Evolutionary conservation across 345 rosid species (phyloP), one percentile per base, ranked within the genome.

Genomic region (Brassica nigra): DNA sequence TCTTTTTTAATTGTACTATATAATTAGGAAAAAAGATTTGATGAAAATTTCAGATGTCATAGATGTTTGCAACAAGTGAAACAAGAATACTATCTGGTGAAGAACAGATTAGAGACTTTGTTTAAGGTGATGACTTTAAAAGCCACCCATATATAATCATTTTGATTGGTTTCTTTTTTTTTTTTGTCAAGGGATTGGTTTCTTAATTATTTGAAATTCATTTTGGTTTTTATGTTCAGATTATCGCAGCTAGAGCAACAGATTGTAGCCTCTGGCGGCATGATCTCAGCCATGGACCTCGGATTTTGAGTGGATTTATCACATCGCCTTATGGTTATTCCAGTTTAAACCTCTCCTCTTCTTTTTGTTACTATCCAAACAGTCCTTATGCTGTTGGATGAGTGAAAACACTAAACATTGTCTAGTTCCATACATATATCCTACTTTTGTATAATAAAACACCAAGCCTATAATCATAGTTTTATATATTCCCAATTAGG

Each of bases 261-360:
- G 80, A 88, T 95, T 71, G 88, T 88, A 83, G 93, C 96, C 11
- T 93, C 91, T 70, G 98, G 99, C 64, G 96, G 97, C 78, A 76
- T 93, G 30, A 80, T 89, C 81, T 92, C 97, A 0, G 61, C 63
- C 36, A 76, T 74, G 68, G 95, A 92, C 49, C 49, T 86, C 62
- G 81, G 84, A 55, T 90, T 85, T 76, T 90, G 82, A 82, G 70
- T 36, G 47, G 47, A 68, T 5, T 68, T 12, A 68, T 79, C 30
- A 20, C 44, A 27, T 34, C 31, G 27, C 42, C 66, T 57, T 44
- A 44, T 78, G 62, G 62, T 66, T 52, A 28, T 76, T 39, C 3
- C 52, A 61, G 1, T 47, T 6, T 54, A 57, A 55, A 28, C 55
- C 4, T 30, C 54, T 62, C 62, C 62, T 31, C 62, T 54, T 49